phyloP scores from a whole-genome alignment of 1,284 basidiomycete genomes.

The Phenoliferia sp. region DNA sequence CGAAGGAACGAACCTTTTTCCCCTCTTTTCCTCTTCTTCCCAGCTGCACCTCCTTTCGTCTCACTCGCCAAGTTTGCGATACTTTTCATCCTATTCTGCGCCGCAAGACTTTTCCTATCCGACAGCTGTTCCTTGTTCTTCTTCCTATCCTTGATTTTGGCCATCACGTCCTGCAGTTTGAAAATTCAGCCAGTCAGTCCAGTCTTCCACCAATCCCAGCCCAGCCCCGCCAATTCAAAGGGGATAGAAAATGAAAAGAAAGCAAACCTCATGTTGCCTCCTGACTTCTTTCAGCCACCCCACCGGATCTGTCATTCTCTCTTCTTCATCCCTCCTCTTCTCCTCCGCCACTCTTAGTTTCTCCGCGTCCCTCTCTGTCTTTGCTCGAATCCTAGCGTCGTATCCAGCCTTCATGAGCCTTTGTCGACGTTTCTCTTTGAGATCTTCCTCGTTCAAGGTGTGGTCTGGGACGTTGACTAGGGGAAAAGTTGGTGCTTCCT shows the following conservation, averaged over 20 bases:
- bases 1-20: slow-evolving; percentile 58
- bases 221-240: no score
- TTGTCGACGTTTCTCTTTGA: slow-evolving; percentile 95
- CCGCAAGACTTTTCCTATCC: slow-evolving; percentile 88
- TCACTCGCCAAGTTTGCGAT: slow-evolving; percentile 82
- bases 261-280: slow-evolving; percentile 67
- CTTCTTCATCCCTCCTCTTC: slow-evolving; percentile 69
- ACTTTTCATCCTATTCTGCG: slow-evolving; percentile 95
- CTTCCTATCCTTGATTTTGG: slow-evolving; percentile 76
- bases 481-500: slow-evolving; percentile 79
- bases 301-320: slow-evolving; percentile 62
- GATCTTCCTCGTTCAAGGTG: slow-evolving; percentile 84
- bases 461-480: slow-evolving; percentile 85
- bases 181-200: not conserved
- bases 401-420: slow-evolving; percentile 89
- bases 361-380: slow-evolving; percentile 84
- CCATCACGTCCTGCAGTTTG: slow-evolving; percentile 62
- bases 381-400: slow-evolving; percentile 79
- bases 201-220: not conserved
- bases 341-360: slow-evolving; percentile 55
- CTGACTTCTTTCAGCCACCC: slow-evolving; percentile 69
- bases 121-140: slow-evolving; percentile 75
- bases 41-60: slow-evolving; percentile 67
- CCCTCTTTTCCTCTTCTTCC: slow-evolving; percentile 48
- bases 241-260: not conserved